These are phyloP conservation scores for Candida montana DNA, from an alignment of 805 yeast species.

Conservation along the genomic window DNA sequence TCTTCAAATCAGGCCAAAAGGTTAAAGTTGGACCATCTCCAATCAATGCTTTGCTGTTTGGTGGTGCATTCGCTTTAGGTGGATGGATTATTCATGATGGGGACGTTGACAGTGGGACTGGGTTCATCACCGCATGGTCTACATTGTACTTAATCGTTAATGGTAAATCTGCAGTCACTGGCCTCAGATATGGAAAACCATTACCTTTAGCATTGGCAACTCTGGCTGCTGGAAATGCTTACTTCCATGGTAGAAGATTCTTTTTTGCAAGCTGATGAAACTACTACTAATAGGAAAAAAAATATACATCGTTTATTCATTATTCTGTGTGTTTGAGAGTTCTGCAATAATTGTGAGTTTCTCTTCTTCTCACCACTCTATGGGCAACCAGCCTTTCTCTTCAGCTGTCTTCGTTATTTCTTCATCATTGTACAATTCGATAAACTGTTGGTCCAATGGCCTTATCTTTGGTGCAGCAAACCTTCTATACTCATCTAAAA, in stretches of 20 bases:
- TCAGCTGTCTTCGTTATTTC: slow-evolving; percentile 54
- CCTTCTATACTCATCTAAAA: slow-evolving; percentile 90
- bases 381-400: slow-evolving; percentile 55
- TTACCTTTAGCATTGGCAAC: slow-evolving; percentile 57
- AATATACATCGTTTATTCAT: background rate
- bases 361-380: slow-evolving; percentile 47
- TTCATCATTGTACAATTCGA: slow-evolving; percentile 76
- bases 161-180: slow-evolving; percentile 51
- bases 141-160: slow-evolving; percentile 67
- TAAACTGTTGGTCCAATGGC: slow-evolving; percentile 92
- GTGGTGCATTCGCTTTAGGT: slow-evolving; percentile 58
- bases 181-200: slow-evolving; percentile 49
- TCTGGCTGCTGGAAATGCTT: slow-evolving; percentile 57
- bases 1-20: slow-evolving; percentile 3
- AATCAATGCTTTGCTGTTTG: slow-evolving; percentile 46
- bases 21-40: slow-evolving; percentile 29
- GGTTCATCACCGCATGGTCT: slow-evolving; percentile 79
- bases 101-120: slow-evolving; percentile 74
- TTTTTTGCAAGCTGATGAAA: slow-evolving; percentile 28
- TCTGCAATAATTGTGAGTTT: no score
- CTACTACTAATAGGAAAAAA: background rate
- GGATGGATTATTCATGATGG: slow-evolving; percentile 74
- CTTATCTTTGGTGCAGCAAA: slow-evolving; percentile 94
- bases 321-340: background rate
- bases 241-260: slow-evolving; percentile 65